Evolutionary conservation across 73 alveolate genomes (phyloP).

Genomic region (Halteria grandinella): DNA sequence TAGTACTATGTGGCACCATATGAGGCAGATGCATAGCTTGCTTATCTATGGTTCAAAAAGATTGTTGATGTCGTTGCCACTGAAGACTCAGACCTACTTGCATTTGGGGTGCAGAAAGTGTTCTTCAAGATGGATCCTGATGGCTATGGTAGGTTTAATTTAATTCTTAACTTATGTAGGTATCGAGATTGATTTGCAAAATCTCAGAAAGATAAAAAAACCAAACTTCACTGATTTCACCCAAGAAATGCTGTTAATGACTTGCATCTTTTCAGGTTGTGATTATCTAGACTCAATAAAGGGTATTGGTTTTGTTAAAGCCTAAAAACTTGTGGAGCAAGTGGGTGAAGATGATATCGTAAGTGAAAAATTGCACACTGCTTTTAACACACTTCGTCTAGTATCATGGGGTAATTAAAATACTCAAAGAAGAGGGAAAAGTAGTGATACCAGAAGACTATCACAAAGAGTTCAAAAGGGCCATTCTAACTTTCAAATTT

Average conservation of each 20-base stretch:
- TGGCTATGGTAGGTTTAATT: slow-evolving; percentile 40
- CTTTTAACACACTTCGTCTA: neutral
- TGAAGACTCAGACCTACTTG: slow-evolving; percentile 98
- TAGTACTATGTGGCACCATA: slow-evolving; percentile 97
- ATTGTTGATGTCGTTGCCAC: slow-evolving; percentile 91
- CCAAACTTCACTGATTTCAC: slow-evolving; percentile 79
- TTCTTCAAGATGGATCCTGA: slow-evolving; percentile 81
- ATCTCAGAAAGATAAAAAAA: slow-evolving; percentile 71
- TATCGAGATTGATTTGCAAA: slow-evolving; percentile 71
- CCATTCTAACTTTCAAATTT: slow-evolving; percentile 91
- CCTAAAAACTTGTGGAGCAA: slow-evolving; percentile 64
- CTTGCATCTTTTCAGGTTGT: slow-evolving; percentile 95
- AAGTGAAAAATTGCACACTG: neutral
- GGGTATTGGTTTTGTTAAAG: slow-evolving; percentile 82
- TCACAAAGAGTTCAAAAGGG: slow-evolving; percentile 84
- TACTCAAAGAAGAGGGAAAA: slow-evolving; percentile 66
- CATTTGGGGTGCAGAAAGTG: slow-evolving; percentile 90
- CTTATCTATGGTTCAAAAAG: slow-evolving; percentile 83
- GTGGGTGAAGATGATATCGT: slow-evolving; percentile 22
- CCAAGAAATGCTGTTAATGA: slow-evolving; percentile 79
- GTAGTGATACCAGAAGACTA: slow-evolving; percentile 80
- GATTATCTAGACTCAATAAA: slow-evolving; percentile 89
- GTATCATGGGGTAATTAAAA: slow-evolving; percentile 53
- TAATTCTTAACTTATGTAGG: slow-evolving; percentile 66
- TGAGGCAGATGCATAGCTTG: slow-evolving; percentile 99